Base-by-base conservation (phyloP, 2,329 filamentous ascomycete genomes). In the Alternaria consortialis region DNA sequence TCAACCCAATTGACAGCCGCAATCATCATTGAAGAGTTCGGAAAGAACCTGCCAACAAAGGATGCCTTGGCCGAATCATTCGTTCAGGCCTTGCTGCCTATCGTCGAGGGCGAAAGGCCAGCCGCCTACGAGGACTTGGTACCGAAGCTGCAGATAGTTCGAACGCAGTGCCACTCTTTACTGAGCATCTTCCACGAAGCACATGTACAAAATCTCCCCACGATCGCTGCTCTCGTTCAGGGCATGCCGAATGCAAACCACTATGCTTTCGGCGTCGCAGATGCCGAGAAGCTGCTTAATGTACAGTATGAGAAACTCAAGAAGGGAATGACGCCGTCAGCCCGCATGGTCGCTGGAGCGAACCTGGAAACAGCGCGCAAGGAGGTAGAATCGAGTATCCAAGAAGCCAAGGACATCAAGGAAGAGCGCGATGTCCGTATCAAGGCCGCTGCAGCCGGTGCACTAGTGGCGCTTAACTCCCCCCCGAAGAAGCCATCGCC, bases 401-500 rank as follows among this genome's bases (percentile, higher is more conserved):
- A 90, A 39, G 93, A 97, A 71, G 93, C 94, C 12, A 92, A 88
- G 71, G 79, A 84, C 2, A 86, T 93, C 67, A 97, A 97, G 79
- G 88, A 91, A 32, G 87, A 90, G 56, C 89, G 94, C 43, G 95
- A 99, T 78, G 83, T 93, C 53, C 91, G 95, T 37, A 91, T 99
- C 76, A 90, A 89, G 75, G 92, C 95, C 15, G 91, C 92, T 7
- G 92, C 93, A 20, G 93, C 94, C 11, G 93, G 92, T 65, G 94
- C 94, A 11, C 82, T 98, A 58, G 91, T 99, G 50, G 91, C 93
- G n/a, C 89, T 98, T 81, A 88, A 89, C 59, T 86, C 91, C 31
- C 85, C 97, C 9, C 94, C 96, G 0, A 98, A 97, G 86, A 98
- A 97, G 77, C 93, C 94, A 9, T 93, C 92, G 63, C 87, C 90